A percentile compares a stretch with the other conserved stretches of the same genome.
These are phyloP conservation scores for Amanita subjunquillea DNA, from an alignment of 768 basidiomycete genomes.

Conservation along the genomic window DNA sequence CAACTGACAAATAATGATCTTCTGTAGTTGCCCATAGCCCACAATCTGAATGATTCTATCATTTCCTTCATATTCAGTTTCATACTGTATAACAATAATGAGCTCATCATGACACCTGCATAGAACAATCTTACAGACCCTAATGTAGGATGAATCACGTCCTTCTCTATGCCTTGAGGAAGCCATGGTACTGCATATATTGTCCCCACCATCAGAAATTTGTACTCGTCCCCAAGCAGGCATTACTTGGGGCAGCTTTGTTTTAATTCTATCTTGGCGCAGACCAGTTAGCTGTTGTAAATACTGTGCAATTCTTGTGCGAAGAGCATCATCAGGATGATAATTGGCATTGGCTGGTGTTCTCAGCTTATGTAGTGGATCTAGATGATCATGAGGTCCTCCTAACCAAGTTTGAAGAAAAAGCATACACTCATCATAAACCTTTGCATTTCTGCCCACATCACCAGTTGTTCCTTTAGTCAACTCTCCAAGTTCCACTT, in stretches of 20 bases:
- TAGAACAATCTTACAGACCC: too few species aligned
- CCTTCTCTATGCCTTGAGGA: background rate
- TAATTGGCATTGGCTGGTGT: too few species aligned
- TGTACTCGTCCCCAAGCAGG: background rate
- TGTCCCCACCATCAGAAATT: background rate
- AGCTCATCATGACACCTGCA: too few species aligned
- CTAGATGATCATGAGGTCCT: too few species aligned
- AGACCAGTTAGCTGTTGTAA: background rate
- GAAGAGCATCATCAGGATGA: background rate
- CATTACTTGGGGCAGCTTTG: background rate
- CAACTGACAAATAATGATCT: background rate
- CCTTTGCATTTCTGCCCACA: too few species aligned
- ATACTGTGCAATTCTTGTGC: background rate
- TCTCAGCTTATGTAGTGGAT: too few species aligned
- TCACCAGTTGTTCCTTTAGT: too few species aligned
- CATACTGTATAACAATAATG: too few species aligned
- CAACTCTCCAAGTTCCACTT: too few species aligned
- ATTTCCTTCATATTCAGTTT: background rate
- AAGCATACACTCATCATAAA: too few species aligned
- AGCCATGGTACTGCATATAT: background rate
- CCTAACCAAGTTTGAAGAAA: too few species aligned
- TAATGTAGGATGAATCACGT: background rate
- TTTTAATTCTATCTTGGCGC: background rate
- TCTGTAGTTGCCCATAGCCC: background rate
- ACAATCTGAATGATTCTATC: background rate